Evolutionary conservation across 2,329 filamentous ascomycete species (phyloP), one percentile per base, ranked within the genome.

Genomic region (Fusarium sp.): DNA sequence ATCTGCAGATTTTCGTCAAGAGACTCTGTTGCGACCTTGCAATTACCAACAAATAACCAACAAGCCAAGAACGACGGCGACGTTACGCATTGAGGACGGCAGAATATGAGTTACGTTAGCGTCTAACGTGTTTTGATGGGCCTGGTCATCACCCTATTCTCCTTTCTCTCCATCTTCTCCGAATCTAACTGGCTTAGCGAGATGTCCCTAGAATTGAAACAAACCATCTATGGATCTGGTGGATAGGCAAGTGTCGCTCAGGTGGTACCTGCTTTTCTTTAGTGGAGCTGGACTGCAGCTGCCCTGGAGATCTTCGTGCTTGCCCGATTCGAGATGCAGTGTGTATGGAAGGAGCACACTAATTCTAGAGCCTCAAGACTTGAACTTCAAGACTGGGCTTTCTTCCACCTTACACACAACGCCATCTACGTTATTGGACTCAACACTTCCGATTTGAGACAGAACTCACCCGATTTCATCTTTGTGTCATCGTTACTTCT

Each of bases 31-130:
- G n/a, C 47, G 29, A 24, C 32, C 27, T 55, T 51, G n/a, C 7
- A 56, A 58, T 6, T 51, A 56, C 53, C 49, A n/a, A 59, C 27
- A 62, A 56, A 58, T 6, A 46, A 56, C 53, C 49, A n/a, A 59
- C 27, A 62, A 45, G 49, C n/a, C 49, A 47, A 70, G 20, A 61
- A 25, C 56, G 27, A 45, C 46, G 43, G 54, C 30, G 25, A 57
- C 41, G 67, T 58, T 69, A 64, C 55, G 52, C 38, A 58, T 69
- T 69, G 20, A 61, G 46, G 44, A 47, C 48, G 63, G 51, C 38
- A 70, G 34, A 58, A 47, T 43, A 45, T 32, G 40, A 24, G 41
- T 34, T 24, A 44, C 16, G 22, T 47, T 62, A 62, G 63, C 64
- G 45, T 52, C 64, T 25, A 62, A 54, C 53, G 34, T n/a, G 12